Percentiles rank a stretch among this genome's conserved stretches.
Conservation (phyloP, 306 rosid species). For the Lathyrus sativus region DNA sequence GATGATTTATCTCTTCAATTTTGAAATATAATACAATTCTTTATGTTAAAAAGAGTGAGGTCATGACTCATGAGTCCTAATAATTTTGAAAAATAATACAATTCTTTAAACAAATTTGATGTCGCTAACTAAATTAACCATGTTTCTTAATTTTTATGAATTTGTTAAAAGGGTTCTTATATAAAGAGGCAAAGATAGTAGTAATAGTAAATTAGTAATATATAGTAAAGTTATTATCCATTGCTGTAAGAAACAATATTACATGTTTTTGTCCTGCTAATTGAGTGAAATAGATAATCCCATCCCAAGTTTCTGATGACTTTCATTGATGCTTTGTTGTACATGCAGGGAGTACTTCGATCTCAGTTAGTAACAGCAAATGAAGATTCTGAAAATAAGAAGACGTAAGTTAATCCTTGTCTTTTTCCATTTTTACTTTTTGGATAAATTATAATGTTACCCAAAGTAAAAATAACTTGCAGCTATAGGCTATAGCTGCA, state of each 20-base stretch:
- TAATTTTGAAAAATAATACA: background rate
- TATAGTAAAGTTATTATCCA: background rate
- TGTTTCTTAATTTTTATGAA: constrained; percentile 1
- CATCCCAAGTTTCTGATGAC: constrained; percentile 14
- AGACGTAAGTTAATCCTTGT: constrained; percentile 52
- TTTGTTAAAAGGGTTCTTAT: background rate
- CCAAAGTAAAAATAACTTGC: background rate
- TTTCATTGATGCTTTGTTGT: constrained; percentile 34
- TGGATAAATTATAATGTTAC: constrained; percentile 5
- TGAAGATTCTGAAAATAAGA: constrained; percentile 75
- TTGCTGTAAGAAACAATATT: background rate
- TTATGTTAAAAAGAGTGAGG: background rate
- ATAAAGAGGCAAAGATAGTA: background rate
- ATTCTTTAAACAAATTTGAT: background rate
- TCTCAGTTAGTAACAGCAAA: constrained; percentile 81
- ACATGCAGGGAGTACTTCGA: constrained; percentile 76
- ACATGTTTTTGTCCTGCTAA: background rate
- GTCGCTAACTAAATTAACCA: background rate
- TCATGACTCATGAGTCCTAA: background rate
- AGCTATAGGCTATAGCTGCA: background rate
- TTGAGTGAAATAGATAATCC: constrained; percentile 26
- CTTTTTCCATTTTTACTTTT: background rate
- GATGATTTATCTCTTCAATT: no score
- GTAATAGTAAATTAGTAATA: background rate
- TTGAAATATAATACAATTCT: background rate